Evolutionary conservation across 345 rosid genomes (phyloP), one percentile per base, ranked within the genome.

Genomic region (Camelina sativa): DNA sequence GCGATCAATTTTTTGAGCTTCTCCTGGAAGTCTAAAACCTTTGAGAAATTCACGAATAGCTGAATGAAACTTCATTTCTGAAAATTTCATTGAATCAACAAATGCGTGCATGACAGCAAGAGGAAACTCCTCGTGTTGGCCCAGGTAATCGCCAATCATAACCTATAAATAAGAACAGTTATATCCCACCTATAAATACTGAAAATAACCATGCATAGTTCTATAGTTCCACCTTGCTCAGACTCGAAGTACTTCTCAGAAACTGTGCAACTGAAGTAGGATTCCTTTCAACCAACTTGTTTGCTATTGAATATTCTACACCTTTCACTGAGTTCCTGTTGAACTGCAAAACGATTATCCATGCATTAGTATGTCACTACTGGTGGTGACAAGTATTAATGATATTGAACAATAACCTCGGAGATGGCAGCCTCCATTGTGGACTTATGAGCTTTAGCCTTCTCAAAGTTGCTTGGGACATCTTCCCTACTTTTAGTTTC

Each of bases 1-100:
- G 61, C 99, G 96, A 79, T 95, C 99, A 75, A 95, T 92, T 87
- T 95, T 95, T 83, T 95, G 98, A 69, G 99, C 99, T 78, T 95
- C 99, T 62, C 99, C 97, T 38, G 99, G 99, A 81, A 95, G 98
- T 79, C 96, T 84, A 84, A 95, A 95, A 51, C 96, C 96, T 76
- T 90, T 90, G 69, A 95, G 97, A 71, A 92, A 88, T 84, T 87
- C 96, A 52, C 99, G 97, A 62, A 95, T 89, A 73, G 99, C 96
- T 11, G 61, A 73, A 79, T 86, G 90, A 88, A 95, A 95, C 77
- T 90, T 90, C 96, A 90, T 82, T 80, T 86, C 91, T 15, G 96
- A 81, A 85, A 95, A 95, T 56, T 84, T 83, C 86, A 95, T 86
- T 47, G 93, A 89, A 80, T 95, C 99, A 62, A 95, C 96, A 83